phyloP scores from a whole-genome alignment of 2,329 filamentous ascomycete species.

The Fusarium paranaense region DNA sequence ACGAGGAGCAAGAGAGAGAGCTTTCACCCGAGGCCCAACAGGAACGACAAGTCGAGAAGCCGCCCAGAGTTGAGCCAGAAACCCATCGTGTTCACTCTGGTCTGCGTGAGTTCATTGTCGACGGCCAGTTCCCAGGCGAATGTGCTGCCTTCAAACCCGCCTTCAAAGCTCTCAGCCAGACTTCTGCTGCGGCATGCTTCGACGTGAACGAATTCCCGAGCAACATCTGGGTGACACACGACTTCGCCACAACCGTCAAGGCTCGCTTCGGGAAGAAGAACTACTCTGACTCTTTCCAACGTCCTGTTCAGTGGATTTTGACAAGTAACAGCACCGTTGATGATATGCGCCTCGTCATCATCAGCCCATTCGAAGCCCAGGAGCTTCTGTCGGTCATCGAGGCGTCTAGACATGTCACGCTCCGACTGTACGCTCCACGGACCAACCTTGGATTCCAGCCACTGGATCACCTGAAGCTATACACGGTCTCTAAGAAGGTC shows the following conservation, averaged over 20 bases:
- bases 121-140: background rate
- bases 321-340: background rate
- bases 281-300: conserved; percentile 36
- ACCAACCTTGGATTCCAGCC: conserved; percentile 44
- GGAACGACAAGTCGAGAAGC: conserved; percentile 66
- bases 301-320: conserved; percentile 42
- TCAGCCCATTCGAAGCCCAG: conserved; percentile 73
- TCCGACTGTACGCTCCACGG: conserved; percentile 66
- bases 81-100: conserved; percentile 57
- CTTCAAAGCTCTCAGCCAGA: conserved; percentile 26
- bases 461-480: conserved; percentile 33
- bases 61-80: conserved; percentile 49
- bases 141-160: conserved; percentile 13
- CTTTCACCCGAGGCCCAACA: conserved; percentile 72
- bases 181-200: conserved; percentile 31
- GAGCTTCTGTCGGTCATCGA: conserved; percentile 56
- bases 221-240: conserved; percentile 27
- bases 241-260: conserved; percentile 33
- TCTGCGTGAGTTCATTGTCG: conserved; percentile 43
- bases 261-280: background rate
- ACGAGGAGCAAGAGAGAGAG: conserved; percentile 78
- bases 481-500: conserved; percentile 15
- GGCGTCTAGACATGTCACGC: conserved; percentile 46
- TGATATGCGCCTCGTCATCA: conserved; percentile 16
- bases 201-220: conserved; percentile 22